Conservation (phyloP, 2,329 filamentous ascomycete genomes). For the Fusarium pseudonygamai region DNA sequence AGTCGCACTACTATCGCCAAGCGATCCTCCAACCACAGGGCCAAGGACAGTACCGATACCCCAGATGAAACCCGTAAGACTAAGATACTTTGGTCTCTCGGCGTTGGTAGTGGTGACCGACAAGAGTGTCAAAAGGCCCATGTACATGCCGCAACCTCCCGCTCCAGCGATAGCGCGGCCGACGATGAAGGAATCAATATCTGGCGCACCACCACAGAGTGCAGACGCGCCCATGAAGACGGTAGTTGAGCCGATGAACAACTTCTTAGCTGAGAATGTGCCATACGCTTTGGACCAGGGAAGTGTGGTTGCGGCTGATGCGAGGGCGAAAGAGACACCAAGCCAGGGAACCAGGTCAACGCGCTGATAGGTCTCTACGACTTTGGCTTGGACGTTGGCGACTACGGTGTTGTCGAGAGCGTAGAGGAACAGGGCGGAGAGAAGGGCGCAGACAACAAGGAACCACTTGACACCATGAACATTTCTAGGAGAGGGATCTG, state of each 20-base stretch:
- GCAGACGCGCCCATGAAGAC: constrained; percentile 43
- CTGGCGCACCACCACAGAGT: constrained; percentile 53
- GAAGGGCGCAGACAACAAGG: constrained; percentile 1
- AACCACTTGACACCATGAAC: constrained; percentile 9
- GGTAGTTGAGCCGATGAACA: constrained; percentile 33
- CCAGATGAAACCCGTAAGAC: constrained; percentile 44
- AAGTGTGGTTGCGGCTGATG: constrained; percentile 19
- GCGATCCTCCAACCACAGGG: constrained; percentile 37
- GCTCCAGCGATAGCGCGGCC: constrained; percentile 54
- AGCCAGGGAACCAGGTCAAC: constrained; percentile 32
- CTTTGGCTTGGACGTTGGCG: constrained; percentile 31
- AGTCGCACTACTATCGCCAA: constrained; percentile 9
- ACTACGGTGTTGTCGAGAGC: constrained; percentile 34
- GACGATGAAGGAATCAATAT: constrained; percentile 55
- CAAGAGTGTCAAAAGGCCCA: constrained; percentile 24
- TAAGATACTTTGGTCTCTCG: constrained; percentile 36
- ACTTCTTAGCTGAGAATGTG: constrained; percentile 40
- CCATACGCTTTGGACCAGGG: constrained; percentile 18
- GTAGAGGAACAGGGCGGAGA: constrained; percentile 12
- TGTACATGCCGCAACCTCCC: constrained; percentile 50
- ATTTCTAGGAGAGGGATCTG: not conserved
- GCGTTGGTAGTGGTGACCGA: constrained; percentile 12
- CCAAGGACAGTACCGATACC: constrained; percentile 55
- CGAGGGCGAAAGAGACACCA: constrained; percentile 38
- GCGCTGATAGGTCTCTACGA: constrained; percentile 12